Evolutionary conservation across 2,329 filamentous ascomycete species (phyloP).

Genomic region (Metarhizium brunneum): DNA sequence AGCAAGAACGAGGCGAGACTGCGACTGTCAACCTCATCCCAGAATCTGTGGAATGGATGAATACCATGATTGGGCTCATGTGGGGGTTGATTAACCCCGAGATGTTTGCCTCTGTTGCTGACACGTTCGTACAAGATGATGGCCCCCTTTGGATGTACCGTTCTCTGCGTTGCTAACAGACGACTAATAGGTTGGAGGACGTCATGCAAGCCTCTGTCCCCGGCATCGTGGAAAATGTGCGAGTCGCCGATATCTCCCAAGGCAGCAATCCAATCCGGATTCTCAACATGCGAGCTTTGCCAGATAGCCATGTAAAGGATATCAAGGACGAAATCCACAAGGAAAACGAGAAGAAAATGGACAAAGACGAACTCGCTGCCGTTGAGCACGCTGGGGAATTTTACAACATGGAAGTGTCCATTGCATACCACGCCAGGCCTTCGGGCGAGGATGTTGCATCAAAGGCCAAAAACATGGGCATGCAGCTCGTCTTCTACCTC

Average conservation of each 20-base stretch:
- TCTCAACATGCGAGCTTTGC: constrained; percentile 76
- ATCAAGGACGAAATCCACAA: constrained; percentile 74
- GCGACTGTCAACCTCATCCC: constrained; percentile 84
- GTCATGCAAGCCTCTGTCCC: constrained; percentile 96
- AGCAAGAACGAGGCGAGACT: constrained; percentile 75
- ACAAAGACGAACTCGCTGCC: constrained; percentile 77
- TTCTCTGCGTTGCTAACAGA: background rate
- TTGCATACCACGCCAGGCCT: constrained; percentile 85
- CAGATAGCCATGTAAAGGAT: constrained; percentile 66
- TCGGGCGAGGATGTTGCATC: constrained; percentile 60
- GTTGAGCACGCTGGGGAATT: constrained; percentile 86
- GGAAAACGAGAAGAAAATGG: constrained; percentile 71
- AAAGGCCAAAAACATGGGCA: constrained; percentile 91
- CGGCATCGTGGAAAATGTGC: constrained; percentile 83
- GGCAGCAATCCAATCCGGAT: constrained; percentile 85
- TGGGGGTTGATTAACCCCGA: constrained; percentile 94
- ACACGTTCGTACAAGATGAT: constrained; percentile 43
- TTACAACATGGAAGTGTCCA: constrained; percentile 84
- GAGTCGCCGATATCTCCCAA: constrained; percentile 90
- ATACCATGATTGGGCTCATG: constrained; percentile 71
- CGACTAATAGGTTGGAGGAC: constrained; percentile 38
- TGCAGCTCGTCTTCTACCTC: constrained; percentile 90
- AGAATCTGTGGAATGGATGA: constrained; percentile 94
- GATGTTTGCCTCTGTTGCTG: constrained; percentile 87
- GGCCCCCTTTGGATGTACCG: background rate